Evolutionary conservation across 129 eudicot species (phyloP), one percentile per base, ranked within the genome.

Genomic region (Flaveria trinervia): DNA sequence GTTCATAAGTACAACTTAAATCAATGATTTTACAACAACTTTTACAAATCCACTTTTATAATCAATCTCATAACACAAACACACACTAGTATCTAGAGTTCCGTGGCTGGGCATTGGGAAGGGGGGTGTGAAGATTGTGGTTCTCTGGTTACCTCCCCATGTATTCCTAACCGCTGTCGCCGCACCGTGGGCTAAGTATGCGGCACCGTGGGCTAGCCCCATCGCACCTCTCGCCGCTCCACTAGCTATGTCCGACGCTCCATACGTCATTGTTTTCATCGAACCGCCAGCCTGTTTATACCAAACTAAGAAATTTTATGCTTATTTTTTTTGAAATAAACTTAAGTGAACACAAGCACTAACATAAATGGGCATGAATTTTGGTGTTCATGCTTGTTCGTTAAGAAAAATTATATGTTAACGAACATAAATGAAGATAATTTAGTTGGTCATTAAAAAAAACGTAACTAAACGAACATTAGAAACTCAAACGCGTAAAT

Each of bases 201-300:
- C 87, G 0, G 89, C 96, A 15, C 95, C 98, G 51, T 84, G 90
- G 22, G 96, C 96, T n/a, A 93, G 43, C 68, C 83, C 83, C 83
- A 84, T 74, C 0, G 85, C 87, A 46, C 92, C 84, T 73, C 73
- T 85, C 0, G 85, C 86, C 10, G 93, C 92, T 76, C 92, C 96
- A 1, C 72, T 82, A 7, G 89, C 81, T 22, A 88, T 71, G 62
- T 83, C 90, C 0, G 90, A 85, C 46, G 88, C 89, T 49, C 92
- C 98, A 43, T 86, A 85, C 14, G 96, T 84, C 89, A 83, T 84
- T 20, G 86, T 83, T 83, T 83, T 93, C 81, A 85, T 85, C 59
- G 88, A 85, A n/a, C 78, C 86, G 6, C 89, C 86, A 18, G 84
- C 82, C 97, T 93, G 73, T 81, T 23, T 12, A 17, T 14, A 45